Evolutionary conservation across 805 yeast species (phyloP).

Genomic region (Tetrapisispora namnaoensis): DNA sequence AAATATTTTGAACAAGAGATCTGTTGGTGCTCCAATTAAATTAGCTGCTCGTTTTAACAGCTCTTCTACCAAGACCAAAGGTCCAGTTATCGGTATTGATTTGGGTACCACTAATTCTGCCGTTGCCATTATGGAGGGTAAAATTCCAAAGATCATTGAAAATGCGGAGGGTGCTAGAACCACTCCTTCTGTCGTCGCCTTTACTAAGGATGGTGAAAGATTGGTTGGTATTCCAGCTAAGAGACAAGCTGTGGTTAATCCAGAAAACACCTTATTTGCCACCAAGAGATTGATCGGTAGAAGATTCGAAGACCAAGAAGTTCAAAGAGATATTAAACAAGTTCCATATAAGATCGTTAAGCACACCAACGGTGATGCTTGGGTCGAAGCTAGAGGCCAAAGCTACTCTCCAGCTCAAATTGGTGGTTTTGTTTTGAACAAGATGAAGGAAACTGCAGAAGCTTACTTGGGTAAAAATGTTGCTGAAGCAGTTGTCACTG

Average conservation of each 20-base stretch:
- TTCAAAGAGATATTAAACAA: constrained; percentile 74
- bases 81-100: constrained; percentile 84
- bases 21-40: background rate
- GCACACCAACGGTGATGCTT: constrained; percentile 85
- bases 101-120: constrained; percentile 96
- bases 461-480: constrained; percentile 77
- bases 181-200: constrained; percentile 91
- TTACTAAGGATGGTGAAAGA: constrained; percentile 82
- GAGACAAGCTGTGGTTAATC: constrained; percentile 88
- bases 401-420: constrained; percentile 80
- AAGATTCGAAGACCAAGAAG: constrained; percentile 65
- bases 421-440: constrained; percentile 82
- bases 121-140: constrained; percentile 81
- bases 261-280: constrained; percentile 78
- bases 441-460: constrained; percentile 90
- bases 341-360: constrained; percentile 66
- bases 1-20: background rate
- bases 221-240: constrained; percentile 94
- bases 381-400: constrained; percentile 76
- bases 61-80: constrained; percentile 32
- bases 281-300: constrained; percentile 87
- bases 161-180: constrained; percentile 97
- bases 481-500: constrained; percentile 85
- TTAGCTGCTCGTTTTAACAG: constrained; percentile 23
- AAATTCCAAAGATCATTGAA: constrained; percentile 85